Percentiles rank a stretch among this genome's conserved stretches.
These are phyloP conservation scores for Cryptococcus sp. DNA, from an alignment of 1,284 basidiomycete species.

Conservation along the genomic window DNA sequence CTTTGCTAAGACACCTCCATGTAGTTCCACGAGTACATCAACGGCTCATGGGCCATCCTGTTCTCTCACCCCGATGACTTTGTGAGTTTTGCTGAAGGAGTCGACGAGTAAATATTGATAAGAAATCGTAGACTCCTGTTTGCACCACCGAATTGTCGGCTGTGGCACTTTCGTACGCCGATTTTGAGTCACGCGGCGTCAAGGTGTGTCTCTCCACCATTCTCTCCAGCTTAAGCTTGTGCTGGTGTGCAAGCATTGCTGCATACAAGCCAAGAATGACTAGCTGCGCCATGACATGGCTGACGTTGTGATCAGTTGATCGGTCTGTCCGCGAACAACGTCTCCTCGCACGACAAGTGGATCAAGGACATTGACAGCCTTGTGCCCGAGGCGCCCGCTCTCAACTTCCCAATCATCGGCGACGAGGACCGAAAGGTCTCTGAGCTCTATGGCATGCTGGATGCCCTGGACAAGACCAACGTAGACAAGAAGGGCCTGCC, in stretches of 20 bases:
- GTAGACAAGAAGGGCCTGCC: constrained; percentile 73
- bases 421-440: constrained; percentile 86
- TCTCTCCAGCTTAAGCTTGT: background rate
- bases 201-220: constrained; percentile 60
- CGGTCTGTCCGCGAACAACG: constrained; percentile 86
- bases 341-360: constrained; percentile 85
- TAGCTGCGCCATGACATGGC: background rate
- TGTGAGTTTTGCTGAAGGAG: constrained; percentile 23
- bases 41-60: constrained; percentile 83
- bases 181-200: constrained; percentile 84
- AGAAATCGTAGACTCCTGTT: constrained; percentile 51
- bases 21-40: constrained; percentile 89
- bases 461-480: constrained; percentile 84
- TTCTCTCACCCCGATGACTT: constrained; percentile 88
- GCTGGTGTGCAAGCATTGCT: background rate
- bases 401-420: constrained; percentile 94
- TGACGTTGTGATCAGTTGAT: constrained; percentile 60
- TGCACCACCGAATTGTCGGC: constrained; percentile 98
- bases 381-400: constrained; percentile 59
- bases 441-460: constrained; percentile 75
- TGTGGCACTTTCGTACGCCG: constrained; percentile 79
- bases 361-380: constrained; percentile 88
- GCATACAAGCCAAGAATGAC: background rate
- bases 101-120: constrained; percentile 3
- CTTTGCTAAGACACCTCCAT: constrained; percentile 5